Evolutionary conservation across 345 rosid species (phyloP), one percentile per base, ranked within the genome.

Genomic region (Eucalyptus cloeziana): DNA sequence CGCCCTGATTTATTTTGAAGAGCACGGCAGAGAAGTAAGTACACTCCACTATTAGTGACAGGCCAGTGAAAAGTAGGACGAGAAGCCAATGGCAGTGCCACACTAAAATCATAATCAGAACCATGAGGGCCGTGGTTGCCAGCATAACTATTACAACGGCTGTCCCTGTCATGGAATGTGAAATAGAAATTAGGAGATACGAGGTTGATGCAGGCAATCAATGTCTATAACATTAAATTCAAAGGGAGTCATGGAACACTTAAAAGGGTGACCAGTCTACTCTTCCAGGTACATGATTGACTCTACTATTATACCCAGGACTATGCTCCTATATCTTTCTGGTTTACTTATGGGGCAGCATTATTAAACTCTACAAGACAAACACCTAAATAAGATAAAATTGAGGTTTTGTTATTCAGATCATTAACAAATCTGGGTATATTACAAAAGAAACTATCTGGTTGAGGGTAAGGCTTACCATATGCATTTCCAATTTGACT

Each of bases 401-500:
- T 60, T 33, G 33, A 54, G 37, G 31, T 54, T 87, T n/a, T 19
- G 69, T 88, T 44, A 80, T 44, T 31, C 45, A 83, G 62, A 79
- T 58, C 47, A 11, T 40, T 19, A 50, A 49, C 52, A 88, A 7
- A 11, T 37, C 85, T 76, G 16, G 85, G 47, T 6, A 76, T 76
- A 11, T 76, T 13, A 14, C 56, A 58, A n/a, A 52, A 51, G 13
- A 54, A 80, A 27, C 54, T 9, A 60, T 80, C 56, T 44, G 30
- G 19, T 8, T 19, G 49, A 87, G 54, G 49, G 50, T 87, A 87
- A 40, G 88, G 85, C 95, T 88, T 92, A 95, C 97, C 98, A 71
- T 96, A 96, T 54, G 98, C 98, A 91, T 96, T 96, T 76, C 96
- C 98, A 86, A 96, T 96, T 91, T 96, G 97, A 91, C 91, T 95